These are phyloP conservation scores for Penicillium chermesinum DNA, from an alignment of 495 filamentous ascomycete genomes.

Conservation along the genomic window DNA sequence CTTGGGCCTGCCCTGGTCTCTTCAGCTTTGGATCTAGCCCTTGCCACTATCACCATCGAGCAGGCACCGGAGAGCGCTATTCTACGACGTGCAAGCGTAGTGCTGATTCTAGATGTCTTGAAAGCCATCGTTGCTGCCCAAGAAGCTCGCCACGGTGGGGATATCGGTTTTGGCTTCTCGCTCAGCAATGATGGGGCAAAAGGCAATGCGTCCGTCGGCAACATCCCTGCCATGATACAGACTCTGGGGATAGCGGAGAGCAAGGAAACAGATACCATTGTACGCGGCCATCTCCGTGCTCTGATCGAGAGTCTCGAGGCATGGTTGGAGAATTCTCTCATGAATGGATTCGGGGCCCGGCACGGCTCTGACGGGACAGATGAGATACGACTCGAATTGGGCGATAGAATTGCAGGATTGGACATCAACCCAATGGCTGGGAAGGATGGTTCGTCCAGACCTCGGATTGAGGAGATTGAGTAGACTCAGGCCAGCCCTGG, in stretches of 20 bases:
- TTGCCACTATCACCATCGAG: constrained; percentile 64
- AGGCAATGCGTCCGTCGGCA: constrained; percentile 33
- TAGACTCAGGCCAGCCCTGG: too few species aligned
- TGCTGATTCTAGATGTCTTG: constrained; percentile 64
- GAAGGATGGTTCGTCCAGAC: constrained; percentile 20
- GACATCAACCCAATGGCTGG: constrained; percentile 33
- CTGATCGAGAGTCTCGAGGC: constrained; percentile 68
- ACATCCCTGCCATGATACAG: constrained; percentile 56
- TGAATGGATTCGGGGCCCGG: constrained; percentile 37
- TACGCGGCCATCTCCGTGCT: constrained; percentile 63
- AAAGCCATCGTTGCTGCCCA: constrained; percentile 57
- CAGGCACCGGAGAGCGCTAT: constrained; percentile 59
- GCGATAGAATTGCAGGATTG: constrained; percentile 38
- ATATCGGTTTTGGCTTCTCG: constrained; percentile 58
- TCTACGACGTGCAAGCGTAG: constrained; percentile 64
- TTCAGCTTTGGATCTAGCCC: constrained; percentile 59
- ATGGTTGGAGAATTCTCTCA: constrained; percentile 56
- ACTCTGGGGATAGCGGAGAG: constrained; percentile 61
- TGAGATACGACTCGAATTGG: constrained; percentile 28
- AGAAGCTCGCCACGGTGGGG: constrained; percentile 38
- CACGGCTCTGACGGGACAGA: constrained; percentile 7
- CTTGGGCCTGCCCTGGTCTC: constrained; percentile 51
- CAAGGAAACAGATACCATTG: constrained; percentile 68
- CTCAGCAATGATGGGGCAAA: constrained; percentile 25
- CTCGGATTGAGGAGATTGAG: constrained; percentile 53